Evolutionary conservation across 768 basidiomycete genomes (phyloP).

Genomic region (Termitomyces sp.): DNA sequence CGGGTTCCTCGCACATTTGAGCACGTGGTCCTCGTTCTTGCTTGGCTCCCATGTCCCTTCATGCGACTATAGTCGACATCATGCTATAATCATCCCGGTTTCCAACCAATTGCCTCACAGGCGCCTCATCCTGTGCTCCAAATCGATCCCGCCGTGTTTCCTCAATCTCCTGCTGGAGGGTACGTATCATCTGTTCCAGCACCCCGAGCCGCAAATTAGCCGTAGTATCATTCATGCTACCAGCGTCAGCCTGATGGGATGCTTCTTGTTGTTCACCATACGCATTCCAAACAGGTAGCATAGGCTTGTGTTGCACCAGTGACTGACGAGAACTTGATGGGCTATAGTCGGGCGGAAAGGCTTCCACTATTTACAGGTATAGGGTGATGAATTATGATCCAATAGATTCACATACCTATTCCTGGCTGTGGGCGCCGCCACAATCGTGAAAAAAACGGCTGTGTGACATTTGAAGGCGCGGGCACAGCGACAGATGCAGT

Average conservation of each 20-base stretch:
- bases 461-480: background rate
- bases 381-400: background rate
- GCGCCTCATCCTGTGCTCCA: background rate
- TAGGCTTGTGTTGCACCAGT: background rate
- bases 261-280: background rate
- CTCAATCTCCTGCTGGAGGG: background rate
- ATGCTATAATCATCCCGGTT: background rate
- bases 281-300: background rate
- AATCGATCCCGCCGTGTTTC: background rate
- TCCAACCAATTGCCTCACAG: background rate
- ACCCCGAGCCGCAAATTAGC: background rate
- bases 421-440: background rate
- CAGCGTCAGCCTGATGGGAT: background rate
- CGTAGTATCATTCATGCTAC: background rate
- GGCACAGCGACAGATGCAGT: background rate
- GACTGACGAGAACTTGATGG: background rate
- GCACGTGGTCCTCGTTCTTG: too few relatives aligned
- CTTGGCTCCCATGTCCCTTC: too few relatives aligned
- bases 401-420: background rate
- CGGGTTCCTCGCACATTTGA: too few relatives aligned
- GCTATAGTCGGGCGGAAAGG: background rate
- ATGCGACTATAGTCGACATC: background rate
- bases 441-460: background rate
- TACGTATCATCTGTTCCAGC: background rate
- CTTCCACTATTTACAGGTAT: background rate